Conservation (phyloP, 2,329 filamentous ascomycete genomes). For the Aureobasidium sp. region DNA sequence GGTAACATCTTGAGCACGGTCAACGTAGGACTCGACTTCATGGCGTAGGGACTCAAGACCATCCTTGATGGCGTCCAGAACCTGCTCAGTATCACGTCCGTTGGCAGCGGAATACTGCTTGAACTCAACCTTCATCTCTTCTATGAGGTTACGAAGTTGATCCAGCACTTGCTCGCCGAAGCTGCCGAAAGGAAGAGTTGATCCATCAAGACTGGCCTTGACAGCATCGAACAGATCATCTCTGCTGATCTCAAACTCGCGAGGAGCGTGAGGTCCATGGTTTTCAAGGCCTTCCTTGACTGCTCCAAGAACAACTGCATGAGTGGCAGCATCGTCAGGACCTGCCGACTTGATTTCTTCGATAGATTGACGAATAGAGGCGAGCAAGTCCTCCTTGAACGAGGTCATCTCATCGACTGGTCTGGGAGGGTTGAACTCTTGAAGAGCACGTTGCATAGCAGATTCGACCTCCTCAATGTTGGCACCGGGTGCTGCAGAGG, state of each 20-base stretch:
- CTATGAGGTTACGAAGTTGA: constrained; percentile 52
- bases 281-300: constrained; percentile 53
- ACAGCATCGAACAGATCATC: constrained; percentile 54
- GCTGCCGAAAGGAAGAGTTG: constrained; percentile 44
- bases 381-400: constrained; percentile 75
- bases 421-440: constrained; percentile 69
- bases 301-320: constrained; percentile 50
- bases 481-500: constrained; percentile 34
- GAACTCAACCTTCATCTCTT: constrained; percentile 57
- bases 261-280: constrained; percentile 33
- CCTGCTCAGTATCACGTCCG: constrained; percentile 77
- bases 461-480: constrained; percentile 76
- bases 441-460: constrained; percentile 77
- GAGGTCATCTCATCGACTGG: constrained; percentile 62
- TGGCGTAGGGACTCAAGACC: constrained; percentile 72
- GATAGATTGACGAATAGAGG: constrained; percentile 76
- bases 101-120: constrained; percentile 75
- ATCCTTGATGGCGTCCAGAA: constrained; percentile 80
- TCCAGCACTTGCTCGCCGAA: constrained; percentile 55
- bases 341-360: constrained; percentile 64
- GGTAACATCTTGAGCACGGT: constrained; percentile 60
- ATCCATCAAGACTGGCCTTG: constrained; percentile 49
- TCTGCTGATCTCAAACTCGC: constrained; percentile 41
- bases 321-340: constrained; percentile 41
- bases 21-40: constrained; percentile 76